phyloP scores from a whole-genome alignment of 805 yeast genomes.

The Suhomyces tanzawaensis region DNA sequence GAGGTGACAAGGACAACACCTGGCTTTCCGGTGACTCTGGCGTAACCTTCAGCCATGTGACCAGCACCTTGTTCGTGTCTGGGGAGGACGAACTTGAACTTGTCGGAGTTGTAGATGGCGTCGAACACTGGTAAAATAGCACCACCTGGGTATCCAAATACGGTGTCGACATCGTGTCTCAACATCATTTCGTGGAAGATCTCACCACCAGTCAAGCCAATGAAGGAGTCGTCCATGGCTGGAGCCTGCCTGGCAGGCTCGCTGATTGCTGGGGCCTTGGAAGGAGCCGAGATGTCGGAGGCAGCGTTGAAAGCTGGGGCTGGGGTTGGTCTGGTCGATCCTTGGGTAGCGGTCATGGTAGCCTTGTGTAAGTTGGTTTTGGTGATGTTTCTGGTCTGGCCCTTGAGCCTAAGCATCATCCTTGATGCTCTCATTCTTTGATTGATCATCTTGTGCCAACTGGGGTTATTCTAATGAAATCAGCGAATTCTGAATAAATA shows the following conservation, averaged over 20 bases:
- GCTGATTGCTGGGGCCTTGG: neutral
- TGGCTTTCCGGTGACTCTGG: conserved; percentile 92
- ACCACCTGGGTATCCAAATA: conserved; percentile 98
- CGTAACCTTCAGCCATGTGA: conserved; percentile 99
- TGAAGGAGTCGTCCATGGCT: conserved; percentile 77
- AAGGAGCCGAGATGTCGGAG: conserved; percentile 10
- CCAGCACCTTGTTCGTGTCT: conserved; percentile 99
- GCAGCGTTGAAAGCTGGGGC: conserved; percentile 49
- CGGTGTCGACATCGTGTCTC: conserved; percentile 91
- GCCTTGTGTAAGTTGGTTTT: conserved; percentile 31
- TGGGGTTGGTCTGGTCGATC: conserved; percentile 39
- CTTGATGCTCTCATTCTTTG: conserved; percentile 6
- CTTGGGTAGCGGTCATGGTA: conserved; percentile 22
- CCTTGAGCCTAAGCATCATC: conserved; percentile 10
- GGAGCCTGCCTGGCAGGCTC: conserved; percentile 3
- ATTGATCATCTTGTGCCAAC: neutral
- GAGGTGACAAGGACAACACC: conserved; percentile 98
- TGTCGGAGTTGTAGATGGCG: conserved; percentile 88
- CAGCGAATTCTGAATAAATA: neutral
- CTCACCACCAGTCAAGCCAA: conserved; percentile 97
- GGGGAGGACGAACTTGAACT: conserved; percentile 88
- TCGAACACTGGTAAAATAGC: conserved; percentile 97
- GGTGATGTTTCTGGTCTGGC: conserved; percentile 27
- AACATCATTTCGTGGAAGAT: conserved; percentile 99
- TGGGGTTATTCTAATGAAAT: neutral